Base-by-base conservation (phyloP, 148 eudicot species). In the Simmondsia chinensis region DNA sequence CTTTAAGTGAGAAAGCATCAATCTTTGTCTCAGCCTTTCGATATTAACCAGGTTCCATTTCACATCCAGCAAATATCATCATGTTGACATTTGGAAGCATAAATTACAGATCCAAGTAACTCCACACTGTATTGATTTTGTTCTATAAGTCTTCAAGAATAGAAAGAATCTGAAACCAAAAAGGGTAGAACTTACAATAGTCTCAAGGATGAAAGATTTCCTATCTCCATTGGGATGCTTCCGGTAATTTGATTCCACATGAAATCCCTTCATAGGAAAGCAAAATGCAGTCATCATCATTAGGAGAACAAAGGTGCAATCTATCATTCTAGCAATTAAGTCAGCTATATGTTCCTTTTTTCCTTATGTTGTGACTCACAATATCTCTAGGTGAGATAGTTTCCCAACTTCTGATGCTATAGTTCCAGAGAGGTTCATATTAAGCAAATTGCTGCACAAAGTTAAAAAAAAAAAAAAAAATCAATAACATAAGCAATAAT, bases 181-280 rank as follows among this genome's bases (percentile, higher is more conserved):
- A 34, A 39, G 31, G 42, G 30, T 42, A 6, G 43, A 43, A 62
- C 95, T 85, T 77, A 88, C 96, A 88, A 52, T 7, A 70, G 74
- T 43, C 42, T 45, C 50, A 88, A 68, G 52, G 78, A 61, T 52
- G 73, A 54, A 16, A 83, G 75, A 20, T 63, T 83, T 39, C 94
- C 94, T 38, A 88, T 73, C 86, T 88, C 89, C 73, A 75, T 76
- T 2, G 96, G 94, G 38, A 83, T 75, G 61, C 59, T 55, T 19
- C 96, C 96, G 46, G 51, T 70, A 25, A 83, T 56, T 9, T 68
- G 46, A 57, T 87, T 87, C 96, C 96, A 87, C 91, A 88, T 80
- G 65, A 88, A 65, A 53, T 83, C 76, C 56, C 96, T 88, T 43
- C 41, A 52, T 25, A 47, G 48, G 25, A 47, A 38, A 47, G 24